Evolutionary conservation across 768 basidiomycete genomes (phyloP).

Genomic region (Dacryopinax spathularia): DNA sequence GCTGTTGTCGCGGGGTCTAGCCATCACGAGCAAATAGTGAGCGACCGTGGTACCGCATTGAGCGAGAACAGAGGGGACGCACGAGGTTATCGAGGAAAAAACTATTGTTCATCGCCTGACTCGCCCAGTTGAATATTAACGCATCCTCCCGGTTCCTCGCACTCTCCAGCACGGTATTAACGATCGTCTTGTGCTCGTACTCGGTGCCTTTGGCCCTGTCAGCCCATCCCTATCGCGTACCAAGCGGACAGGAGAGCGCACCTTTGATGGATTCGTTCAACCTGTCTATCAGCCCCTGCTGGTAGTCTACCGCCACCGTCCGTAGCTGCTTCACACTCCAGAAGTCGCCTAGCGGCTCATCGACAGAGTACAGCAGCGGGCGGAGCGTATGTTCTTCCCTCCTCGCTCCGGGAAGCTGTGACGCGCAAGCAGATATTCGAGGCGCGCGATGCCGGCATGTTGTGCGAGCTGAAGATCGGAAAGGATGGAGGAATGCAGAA

Average conservation of each 20-base stretch:
- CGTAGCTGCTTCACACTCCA: constrained; percentile 58
- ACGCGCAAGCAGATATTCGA: constrained; percentile 29
- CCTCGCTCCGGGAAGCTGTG: constrained; percentile 14
- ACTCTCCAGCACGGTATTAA: constrained; percentile 57
- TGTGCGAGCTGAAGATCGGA: background rate
- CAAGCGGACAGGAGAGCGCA: constrained; percentile 23
- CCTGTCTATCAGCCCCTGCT: constrained; percentile 64
- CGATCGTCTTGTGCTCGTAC: constrained; percentile 42
- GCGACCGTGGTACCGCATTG: background rate
- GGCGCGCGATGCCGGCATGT: background rate
- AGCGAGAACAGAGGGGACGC: constrained; percentile 23
- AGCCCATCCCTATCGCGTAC: background rate
- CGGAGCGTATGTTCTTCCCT: constrained; percentile 21
- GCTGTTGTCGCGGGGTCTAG: background rate
- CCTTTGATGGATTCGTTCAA: constrained; percentile 63
- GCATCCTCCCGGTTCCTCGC: constrained; percentile 43
- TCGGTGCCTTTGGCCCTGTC: constrained; percentile 34
- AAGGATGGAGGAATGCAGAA: background rate
- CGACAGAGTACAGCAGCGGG: constrained; percentile 47
- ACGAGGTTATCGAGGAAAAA: constrained; percentile 87
- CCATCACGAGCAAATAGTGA: background rate
- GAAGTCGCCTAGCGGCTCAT: constrained; percentile 65
- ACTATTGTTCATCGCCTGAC: constrained; percentile 82
- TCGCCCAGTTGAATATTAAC: constrained; percentile 80
- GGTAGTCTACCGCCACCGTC: constrained; percentile 67